These are phyloP conservation scores for Cetraspora pellucida DNA, from an alignment of 192 early-diverging fungal species.

Conservation along the genomic window DNA sequence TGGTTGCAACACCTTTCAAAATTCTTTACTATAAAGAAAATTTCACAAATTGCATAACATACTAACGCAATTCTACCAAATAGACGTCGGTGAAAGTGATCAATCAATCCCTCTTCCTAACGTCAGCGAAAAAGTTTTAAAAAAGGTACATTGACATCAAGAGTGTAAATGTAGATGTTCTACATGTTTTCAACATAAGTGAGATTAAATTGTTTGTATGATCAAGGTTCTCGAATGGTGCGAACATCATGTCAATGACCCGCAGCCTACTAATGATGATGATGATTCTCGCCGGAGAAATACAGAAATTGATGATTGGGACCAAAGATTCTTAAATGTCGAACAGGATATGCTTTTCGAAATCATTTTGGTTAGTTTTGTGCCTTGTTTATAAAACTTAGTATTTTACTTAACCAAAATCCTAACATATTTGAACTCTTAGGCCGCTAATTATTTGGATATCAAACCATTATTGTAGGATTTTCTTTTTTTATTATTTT, in stretches of 20 bases:
- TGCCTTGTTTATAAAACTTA: background rate
- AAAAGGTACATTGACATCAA: slow-evolving; percentile 54
- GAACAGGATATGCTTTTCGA: slow-evolving; percentile 82
- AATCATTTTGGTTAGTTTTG: slow-evolving; percentile 58
- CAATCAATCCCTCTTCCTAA: slow-evolving; percentile 79
- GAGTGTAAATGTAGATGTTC: background rate
- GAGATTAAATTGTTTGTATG: background rate
- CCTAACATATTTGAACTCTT: background rate
- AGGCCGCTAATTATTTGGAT: slow-evolving; percentile 85
- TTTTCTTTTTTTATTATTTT: background rate
- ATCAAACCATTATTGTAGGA: slow-evolving; percentile 62
- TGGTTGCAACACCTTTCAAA: background rate
- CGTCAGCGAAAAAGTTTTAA: slow-evolving; percentile 70
- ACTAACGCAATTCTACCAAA: background rate
- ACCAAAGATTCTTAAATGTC: slow-evolving; percentile 76
- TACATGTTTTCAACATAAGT: background rate
- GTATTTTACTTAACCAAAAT: no score
- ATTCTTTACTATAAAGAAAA: background rate
- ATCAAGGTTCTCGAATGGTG: slow-evolving; percentile 80
- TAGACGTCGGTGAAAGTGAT: slow-evolving; percentile 68
- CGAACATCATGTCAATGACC: slow-evolving; percentile 76
- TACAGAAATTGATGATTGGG: slow-evolving; percentile 80
- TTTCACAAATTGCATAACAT: background rate
- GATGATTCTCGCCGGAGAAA: slow-evolving; percentile 60
- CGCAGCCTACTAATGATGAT: slow-evolving; percentile 55